Base-by-base conservation (phyloP, 2,329 filamentous ascomycete species). In the Fusarium sp. region DNA sequence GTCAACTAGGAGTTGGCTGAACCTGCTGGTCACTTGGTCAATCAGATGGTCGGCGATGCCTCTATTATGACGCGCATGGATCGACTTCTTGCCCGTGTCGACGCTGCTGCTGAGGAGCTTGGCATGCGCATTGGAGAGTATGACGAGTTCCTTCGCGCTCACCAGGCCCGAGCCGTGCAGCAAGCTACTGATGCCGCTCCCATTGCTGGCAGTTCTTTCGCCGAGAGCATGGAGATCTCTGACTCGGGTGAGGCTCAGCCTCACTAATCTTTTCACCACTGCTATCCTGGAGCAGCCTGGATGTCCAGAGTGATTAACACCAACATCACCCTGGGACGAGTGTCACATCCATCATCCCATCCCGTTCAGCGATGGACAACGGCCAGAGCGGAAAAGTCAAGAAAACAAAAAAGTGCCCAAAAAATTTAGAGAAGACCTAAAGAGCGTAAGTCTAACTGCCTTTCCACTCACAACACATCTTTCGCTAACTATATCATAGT, bases 41-140 rank as follows among this genome's bases (percentile, higher is more conserved):
- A 51, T n/a, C 76, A 79, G 55, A 80, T 81, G 4, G 77, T 85
- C 73, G 73, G 73, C 11, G 79, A 83, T 47, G 78, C 80, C 22
- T 77, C 79, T 26, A 65, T 68, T 13, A 77, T 80, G 28, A 78
- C 81, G 61, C 77, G 74, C 62, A 76, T 77, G 46, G 76, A 79
- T 1, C 77, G 84, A 5, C 75, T 79, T 46, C 75, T 85, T 57
- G 78, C 83, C 46, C 78, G 82, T 64, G 80, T 87, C 49, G 83
- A 87, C 64, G 76, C 80, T 39, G 78, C 82, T 3, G 83, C 84
- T 11, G 80, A 81, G 70, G 82, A 86, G 72, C 77, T 87, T 29
- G 83, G 82, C 7, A 76, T 84, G 66, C 79, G 81, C 26, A 79
- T 86, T 40, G 76, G 78, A 19, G 79, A 84, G 61, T 85, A 82